phyloP scores from a whole-genome alignment of 192 early-diverging fungal species.

The Pilobolus umbonatus region DNA sequence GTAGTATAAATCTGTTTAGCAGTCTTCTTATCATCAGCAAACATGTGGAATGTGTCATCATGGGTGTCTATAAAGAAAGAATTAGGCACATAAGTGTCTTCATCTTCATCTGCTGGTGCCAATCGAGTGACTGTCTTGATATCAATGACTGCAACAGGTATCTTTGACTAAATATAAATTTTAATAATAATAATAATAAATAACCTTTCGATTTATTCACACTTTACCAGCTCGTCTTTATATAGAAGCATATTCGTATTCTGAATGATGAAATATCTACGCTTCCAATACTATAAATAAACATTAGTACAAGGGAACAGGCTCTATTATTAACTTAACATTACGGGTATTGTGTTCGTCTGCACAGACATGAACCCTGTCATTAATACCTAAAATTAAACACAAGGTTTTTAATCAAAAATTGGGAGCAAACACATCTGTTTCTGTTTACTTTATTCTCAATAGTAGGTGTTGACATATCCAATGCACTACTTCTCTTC shows the following conservation, averaged over 20 bases:
- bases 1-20: slow-evolving; percentile 6
- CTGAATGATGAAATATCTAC: slow-evolving; percentile 55
- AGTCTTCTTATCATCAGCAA: slow-evolving; percentile 26
- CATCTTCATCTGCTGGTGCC: slow-evolving; percentile 11
- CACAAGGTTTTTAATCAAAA: slow-evolving; percentile 18
- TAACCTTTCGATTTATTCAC: background rate
- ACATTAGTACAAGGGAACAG: background rate
- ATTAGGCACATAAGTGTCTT: slow-evolving; percentile 30
- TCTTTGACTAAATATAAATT: slow-evolving; percentile 7
- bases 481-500: slow-evolving; percentile 32
- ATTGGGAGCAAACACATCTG: slow-evolving; percentile 33
- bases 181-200: background rate
- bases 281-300: slow-evolving; percentile 48
- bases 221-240: slow-evolving; percentile 38
- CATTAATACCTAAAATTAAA: slow-evolving; percentile 19
- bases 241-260: slow-evolving; percentile 44
- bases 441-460: slow-evolving; percentile 29
- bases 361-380: slow-evolving; percentile 32
- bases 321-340: background rate
- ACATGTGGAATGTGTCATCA: slow-evolving; percentile 19
- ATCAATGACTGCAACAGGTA: slow-evolving; percentile 18
- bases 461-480: slow-evolving; percentile 30
- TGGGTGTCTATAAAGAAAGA: slow-evolving; percentile 21
- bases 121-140: slow-evolving; percentile 10
- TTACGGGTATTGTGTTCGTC: slow-evolving; percentile 23